Percentiles rank a stretch among this genome's conserved stretches.
phyloP scores from a whole-genome alignment of 164 flowering plant species.

The Macadamia integrifolia region DNA sequence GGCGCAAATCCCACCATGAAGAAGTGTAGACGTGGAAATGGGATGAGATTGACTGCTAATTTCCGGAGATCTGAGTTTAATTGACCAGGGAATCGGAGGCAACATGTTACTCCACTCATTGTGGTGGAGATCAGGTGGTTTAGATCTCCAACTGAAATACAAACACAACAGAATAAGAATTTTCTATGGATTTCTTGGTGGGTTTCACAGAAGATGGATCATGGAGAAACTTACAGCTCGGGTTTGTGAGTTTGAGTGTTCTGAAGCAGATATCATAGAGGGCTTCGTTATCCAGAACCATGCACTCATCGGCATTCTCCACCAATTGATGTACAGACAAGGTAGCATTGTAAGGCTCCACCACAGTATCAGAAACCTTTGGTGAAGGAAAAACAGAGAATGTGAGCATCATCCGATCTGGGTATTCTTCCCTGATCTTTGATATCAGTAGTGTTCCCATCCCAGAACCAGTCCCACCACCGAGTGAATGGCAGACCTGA shows the following conservation, averaged over 20 bases:
- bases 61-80: slow-evolving; percentile 73
- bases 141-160: slow-evolving; percentile 54
- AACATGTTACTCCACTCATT: slow-evolving; percentile 73
- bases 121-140: slow-evolving; percentile 72
- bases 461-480: slow-evolving; percentile 70
- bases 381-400: slow-evolving; percentile 66
- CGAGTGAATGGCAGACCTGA: slow-evolving; percentile 59
- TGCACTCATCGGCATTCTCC: slow-evolving; percentile 66
- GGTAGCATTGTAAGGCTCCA: slow-evolving; percentile 69
- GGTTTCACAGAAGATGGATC: background rate
- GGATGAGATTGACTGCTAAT: slow-evolving; percentile 66
- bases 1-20: slow-evolving; percentile 81
- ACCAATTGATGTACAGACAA: slow-evolving; percentile 65
- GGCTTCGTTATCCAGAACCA: slow-evolving; percentile 68
- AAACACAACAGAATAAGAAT: background rate
- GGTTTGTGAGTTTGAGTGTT: slow-evolving; percentile 63
- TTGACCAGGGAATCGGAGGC: slow-evolving; percentile 73
- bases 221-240: slow-evolving; percentile 44
- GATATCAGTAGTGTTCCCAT: slow-evolving; percentile 61
- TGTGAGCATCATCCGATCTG: slow-evolving; percentile 65
- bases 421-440: slow-evolving; percentile 60
- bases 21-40: slow-evolving; percentile 75
- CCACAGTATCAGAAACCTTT: slow-evolving; percentile 63
- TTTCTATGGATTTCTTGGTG: too few relatives aligned
- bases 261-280: slow-evolving; percentile 66